A percentile compares a stretch with the other conserved stretches of the same genome.
These are phyloP conservation scores for Massarina eburnea DNA, from an alignment of 2,329 filamentous ascomycete species.

Conservation along the genomic window DNA sequence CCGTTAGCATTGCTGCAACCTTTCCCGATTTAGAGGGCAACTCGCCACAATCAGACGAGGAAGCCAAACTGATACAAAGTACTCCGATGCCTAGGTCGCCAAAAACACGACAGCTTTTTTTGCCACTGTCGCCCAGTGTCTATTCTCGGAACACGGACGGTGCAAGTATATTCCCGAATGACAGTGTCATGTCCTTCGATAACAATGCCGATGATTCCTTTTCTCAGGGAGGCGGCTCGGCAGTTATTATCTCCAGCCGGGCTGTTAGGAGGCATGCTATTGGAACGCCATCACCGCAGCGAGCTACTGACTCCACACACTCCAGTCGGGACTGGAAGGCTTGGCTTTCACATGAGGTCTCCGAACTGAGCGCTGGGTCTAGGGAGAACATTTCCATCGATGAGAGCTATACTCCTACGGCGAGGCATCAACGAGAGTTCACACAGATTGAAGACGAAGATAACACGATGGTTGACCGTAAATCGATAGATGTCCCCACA, in stretches of 20 bases:
- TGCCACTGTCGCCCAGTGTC: conserved; percentile 49
- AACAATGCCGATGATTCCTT: conserved; percentile 7
- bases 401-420: conserved; percentile 18
- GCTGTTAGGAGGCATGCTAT: conserved; percentile 48
- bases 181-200: conserved; percentile 35
- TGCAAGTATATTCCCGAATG: conserved; percentile 36
- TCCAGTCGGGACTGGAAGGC: conserved; percentile 50
- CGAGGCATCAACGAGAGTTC: conserved; percentile 19
- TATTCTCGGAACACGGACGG: conserved; percentile 50
- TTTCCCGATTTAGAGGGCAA: conserved; percentile 5
- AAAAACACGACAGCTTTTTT: conserved; percentile 13
- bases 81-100: conserved; percentile 11
- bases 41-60: neutral
- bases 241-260: conserved; percentile 47
- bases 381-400: conserved; percentile 30
- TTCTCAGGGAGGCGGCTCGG: conserved; percentile 33
- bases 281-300: conserved; percentile 32
- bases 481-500: conserved; percentile 11
- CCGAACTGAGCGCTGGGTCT: conserved; percentile 32
- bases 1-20: neutral
- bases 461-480: conserved; percentile 18
- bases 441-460: conserved; percentile 33
- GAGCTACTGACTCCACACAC: conserved; percentile 20
- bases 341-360: conserved; percentile 51
- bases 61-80: neutral